These are phyloP conservation scores for Pseudozyma pruni DNA, from an alignment of 1,284 basidiomycete species.

Conservation along the genomic window DNA sequence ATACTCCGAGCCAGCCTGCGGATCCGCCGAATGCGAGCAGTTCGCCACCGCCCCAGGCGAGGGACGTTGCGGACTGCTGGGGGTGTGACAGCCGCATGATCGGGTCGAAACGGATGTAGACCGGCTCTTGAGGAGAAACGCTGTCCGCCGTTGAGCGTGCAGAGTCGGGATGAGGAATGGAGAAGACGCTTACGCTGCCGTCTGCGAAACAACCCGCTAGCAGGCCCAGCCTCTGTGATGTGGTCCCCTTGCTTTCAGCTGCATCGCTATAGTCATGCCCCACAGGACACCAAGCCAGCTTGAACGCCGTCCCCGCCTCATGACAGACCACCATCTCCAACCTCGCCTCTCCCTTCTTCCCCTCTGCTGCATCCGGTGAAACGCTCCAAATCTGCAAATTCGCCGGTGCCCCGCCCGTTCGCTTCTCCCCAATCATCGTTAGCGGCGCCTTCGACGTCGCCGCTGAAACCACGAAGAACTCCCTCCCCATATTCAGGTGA, in stretches of 20 bases:
- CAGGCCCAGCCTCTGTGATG: constrained; percentile 21
- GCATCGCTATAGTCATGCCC: constrained; percentile 34
- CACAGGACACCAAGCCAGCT: constrained; percentile 39
- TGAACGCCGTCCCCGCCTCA: constrained; percentile 26
- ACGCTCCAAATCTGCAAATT: constrained; percentile 55
- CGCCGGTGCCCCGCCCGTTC: constrained; percentile 4
- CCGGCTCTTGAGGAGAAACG: too few relatives aligned
- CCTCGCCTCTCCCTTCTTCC: constrained; percentile 18
- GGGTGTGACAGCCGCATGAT: constrained; percentile 23
- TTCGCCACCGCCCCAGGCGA: constrained; percentile 50
- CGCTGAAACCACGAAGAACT: constrained; percentile 44
- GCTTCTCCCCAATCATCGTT: constrained; percentile 32
- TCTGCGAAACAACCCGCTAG: constrained; percentile 50
- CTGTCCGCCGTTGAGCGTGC: not conserved
- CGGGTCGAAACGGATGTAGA: constrained; percentile 29
- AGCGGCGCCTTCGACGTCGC: constrained; percentile 12
- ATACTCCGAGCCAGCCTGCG: constrained; percentile 42
- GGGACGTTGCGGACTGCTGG: constrained; percentile 12
- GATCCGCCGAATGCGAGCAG: constrained; percentile 37
- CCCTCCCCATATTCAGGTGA: constrained; percentile 41
- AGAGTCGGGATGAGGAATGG: constrained; percentile 30
- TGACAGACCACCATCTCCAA: constrained; percentile 47
- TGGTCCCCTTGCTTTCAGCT: not conserved
- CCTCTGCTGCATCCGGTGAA: constrained; percentile 12
- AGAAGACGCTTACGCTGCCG: constrained; percentile 38